phyloP scores from a whole-genome alignment of 768 basidiomycete species.

The Xerocomellus intermedius region DNA sequence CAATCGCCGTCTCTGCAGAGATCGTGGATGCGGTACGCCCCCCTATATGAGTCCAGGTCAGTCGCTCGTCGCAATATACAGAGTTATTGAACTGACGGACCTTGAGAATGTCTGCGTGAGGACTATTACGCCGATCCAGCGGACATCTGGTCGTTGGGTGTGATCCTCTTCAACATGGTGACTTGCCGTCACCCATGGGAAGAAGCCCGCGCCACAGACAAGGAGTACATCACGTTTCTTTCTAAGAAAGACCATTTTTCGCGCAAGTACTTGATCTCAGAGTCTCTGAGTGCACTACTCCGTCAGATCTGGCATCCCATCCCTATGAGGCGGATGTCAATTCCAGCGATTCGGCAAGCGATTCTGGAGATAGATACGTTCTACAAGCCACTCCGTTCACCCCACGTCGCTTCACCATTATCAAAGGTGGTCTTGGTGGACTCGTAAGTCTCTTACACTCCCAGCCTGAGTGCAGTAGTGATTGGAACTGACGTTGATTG shows the following conservation, averaged over 20 bases:
- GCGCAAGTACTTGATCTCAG: slow-evolving; percentile 9
- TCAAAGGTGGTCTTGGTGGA: slow-evolving; percentile 3
- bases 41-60: slow-evolving; percentile 73
- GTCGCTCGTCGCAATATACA: slow-evolving; percentile 18
- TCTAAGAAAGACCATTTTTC: background rate
- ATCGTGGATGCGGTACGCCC: slow-evolving; percentile 59
- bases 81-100: slow-evolving; percentile 4
- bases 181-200: slow-evolving; percentile 42
- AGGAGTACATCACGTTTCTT: slow-evolving; percentile 2
- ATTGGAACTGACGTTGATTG: background rate
- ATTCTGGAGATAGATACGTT: slow-evolving; percentile 15
- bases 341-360: slow-evolving; percentile 18
- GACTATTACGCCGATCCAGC: slow-evolving; percentile 25
- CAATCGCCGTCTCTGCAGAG: slow-evolving; percentile 39
- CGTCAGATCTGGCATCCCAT: slow-evolving; percentile 15
- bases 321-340: slow-evolving; percentile 12
- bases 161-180: slow-evolving; percentile 84
- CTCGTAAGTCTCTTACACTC: slow-evolving; percentile 7
- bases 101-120: slow-evolving; percentile 56
- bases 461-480: too few species aligned
- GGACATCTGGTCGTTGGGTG: slow-evolving; percentile 72
- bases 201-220: slow-evolving; percentile 3
- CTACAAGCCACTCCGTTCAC: background rate
- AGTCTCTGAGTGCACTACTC: slow-evolving; percentile 5
- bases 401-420: background rate